Base-by-base conservation (phyloP, 345 rosid genomes). In the Melaleuca alternifolia region DNA sequence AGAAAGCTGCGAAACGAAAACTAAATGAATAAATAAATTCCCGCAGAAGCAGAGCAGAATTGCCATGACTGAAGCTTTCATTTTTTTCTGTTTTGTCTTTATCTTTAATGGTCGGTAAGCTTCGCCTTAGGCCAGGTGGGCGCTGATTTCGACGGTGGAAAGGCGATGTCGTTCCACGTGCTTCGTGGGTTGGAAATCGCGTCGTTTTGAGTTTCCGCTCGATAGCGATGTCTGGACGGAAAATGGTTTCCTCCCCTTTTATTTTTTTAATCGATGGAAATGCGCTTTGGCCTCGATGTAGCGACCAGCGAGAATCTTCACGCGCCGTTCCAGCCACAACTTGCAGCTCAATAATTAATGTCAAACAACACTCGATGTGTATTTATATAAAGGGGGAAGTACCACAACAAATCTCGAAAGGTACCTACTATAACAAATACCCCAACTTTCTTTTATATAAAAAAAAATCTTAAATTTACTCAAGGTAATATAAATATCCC, bases 151-250 rank as follows among this genome's bases (percentile, higher is more conserved):
- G 41, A 52, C 84, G 51, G 75, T 41, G 51, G 37, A 37, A 48
- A 51, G 86, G 87, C 89, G 89, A 11, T 65, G 83, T 15, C 85
- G 92, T 84, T 91, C 88, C 21, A 62, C 4, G 50, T 0, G 18
- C n/a, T 26, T 50, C 18, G 50, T 81, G 56, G 7, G 26, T 26
- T 57, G 87, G 33, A 33, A 88, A 30, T 65, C 79, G 86, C 54
- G 83, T 84, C 83, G 90, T 88, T 77, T 81, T 50, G 82, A 5
- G 10, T 30, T 51, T 71, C 7, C 81, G n/a, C 51, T 84, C 12
- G 87, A 59, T 79, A 33, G 84, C 48, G 91, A 87, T 51, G 85
- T 81, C 50, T 26, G 44, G 85, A 52, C 87, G 54, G 54, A 83
- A 83, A 85, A 28, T 50, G 75, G 85, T 24, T 87, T 82, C 59